These are phyloP conservation scores for Serendipita sp. DNA, from an alignment of 1,284 basidiomycete genomes.

Conservation along the genomic window DNA sequence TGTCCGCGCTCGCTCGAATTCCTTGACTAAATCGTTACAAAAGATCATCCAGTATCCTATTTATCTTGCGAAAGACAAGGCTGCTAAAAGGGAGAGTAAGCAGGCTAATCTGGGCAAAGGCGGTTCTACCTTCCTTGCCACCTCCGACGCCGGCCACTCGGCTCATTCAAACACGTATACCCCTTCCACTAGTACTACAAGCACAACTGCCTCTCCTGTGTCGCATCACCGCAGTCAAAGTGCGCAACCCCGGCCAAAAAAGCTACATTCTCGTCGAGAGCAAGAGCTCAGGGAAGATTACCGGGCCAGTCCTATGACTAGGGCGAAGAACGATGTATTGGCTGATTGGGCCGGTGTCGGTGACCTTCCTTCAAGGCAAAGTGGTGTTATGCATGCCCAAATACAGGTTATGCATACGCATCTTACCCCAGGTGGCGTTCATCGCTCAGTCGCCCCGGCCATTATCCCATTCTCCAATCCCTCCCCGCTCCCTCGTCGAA, in stretches of 20 bases:
- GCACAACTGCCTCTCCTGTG: not conserved
- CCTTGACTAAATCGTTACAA: not conserved
- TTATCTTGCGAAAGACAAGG: not conserved
- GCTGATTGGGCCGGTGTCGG: not conserved
- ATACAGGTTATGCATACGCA: not conserved
- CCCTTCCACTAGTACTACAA: not conserved
- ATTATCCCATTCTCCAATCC: not conserved
- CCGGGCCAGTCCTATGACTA: not conserved
- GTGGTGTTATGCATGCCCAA: not conserved
- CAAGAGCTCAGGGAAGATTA: not conserved
- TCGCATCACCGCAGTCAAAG: not conserved
- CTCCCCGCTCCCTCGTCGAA: not conserved
- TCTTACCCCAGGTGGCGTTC: too few relatives aligned
- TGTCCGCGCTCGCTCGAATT: constrained; percentile 1
- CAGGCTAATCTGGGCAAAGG: not conserved
- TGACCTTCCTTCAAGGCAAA: not conserved
- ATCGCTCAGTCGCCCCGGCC: not conserved
- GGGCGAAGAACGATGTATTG: not conserved
- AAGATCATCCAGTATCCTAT: not conserved
- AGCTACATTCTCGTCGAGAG: not conserved
- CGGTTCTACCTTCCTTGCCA: not conserved
- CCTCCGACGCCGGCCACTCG: not conserved
- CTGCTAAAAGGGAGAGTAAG: not conserved
- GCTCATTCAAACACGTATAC: not conserved
- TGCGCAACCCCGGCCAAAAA: not conserved